Conservation (phyloP, 129 eudicot species). For the Smallanthus sonchifolius region DNA sequence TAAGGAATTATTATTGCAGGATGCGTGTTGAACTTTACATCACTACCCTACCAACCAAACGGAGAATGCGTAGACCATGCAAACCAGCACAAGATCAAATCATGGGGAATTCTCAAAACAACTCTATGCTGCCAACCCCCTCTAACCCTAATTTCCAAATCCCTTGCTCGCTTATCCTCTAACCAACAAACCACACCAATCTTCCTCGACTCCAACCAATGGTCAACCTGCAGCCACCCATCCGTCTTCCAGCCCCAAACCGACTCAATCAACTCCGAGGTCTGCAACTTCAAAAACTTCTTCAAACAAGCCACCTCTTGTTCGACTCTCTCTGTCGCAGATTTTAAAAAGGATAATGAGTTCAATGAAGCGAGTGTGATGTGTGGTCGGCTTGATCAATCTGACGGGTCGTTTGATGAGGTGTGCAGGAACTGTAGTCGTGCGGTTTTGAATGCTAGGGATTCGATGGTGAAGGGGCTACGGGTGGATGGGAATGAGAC, state of each 20-base stretch:
- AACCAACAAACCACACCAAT: background rate
- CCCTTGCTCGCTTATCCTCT: conserved; percentile 29
- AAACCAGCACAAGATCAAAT: conserved; percentile 22
- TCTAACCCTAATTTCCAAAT: conserved; percentile 34
- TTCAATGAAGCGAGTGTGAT: conserved; percentile 16
- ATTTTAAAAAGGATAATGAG: background rate
- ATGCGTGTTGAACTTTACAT: conserved; percentile 48
- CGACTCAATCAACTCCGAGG: conserved; percentile 21
- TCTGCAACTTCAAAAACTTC: conserved; percentile 38
- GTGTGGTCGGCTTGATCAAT: conserved; percentile 16
- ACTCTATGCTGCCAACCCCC: conserved; percentile 59
- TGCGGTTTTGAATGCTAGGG: conserved; percentile 32
- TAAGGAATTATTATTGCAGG: conserved; percentile 25
- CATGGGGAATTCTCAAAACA: conserved; percentile 46
- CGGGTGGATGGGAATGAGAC: conserved; percentile 12
- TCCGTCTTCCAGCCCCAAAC: conserved; percentile 21
- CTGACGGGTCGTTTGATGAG: conserved; percentile 20
- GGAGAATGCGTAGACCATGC: conserved; percentile 42
- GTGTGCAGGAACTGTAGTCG: conserved; percentile 39
- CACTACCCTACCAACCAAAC: conserved; percentile 50
- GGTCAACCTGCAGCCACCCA: conserved; percentile 35
- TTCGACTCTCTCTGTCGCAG: conserved; percentile 16
- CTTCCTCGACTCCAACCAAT: conserved; percentile 36
- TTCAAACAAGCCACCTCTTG: conserved; percentile 29
- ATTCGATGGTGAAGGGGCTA: background rate